Evolutionary conservation across 2,329 filamentous ascomycete genomes (phyloP), one percentile per base, ranked within the genome.

Genomic region (Epichloe elymi): DNA sequence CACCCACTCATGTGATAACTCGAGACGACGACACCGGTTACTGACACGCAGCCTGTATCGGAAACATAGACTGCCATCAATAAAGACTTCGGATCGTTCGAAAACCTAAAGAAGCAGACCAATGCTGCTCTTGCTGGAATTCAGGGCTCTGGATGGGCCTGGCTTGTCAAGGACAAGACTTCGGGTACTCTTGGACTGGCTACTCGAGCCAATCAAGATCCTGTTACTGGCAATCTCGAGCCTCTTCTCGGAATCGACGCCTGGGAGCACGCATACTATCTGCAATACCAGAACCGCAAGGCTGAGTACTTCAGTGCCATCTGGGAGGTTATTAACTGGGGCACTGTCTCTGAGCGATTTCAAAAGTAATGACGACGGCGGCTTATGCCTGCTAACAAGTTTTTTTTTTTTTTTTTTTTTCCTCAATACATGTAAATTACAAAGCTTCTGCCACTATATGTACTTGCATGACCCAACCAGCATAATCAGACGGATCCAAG

Each of bases 281-380:
- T 95, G 55, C 88, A 95, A 74, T 95, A 95, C 74, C 80, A 95
- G 80, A 95, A 95, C 78, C 84, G 88, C 70, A 95, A 95, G 82
- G 89, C 85, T 52, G 89, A 95, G 74, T 95, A 95, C 77, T 95
- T 95, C 71, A 79, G 79, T 62, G 88, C 88, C 53, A 85, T 95
- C 67, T 95, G 90, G 90, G 87, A 95, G 60, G 89, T 95, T 47
- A 75, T 95, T 69, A 95, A 95, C 82, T 96, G 90, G 90, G 88
- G 89, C 79, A 80, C 85, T 35, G 90, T 88, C 43, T 83, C 86
- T 67, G 81, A 83, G 75, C 80, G 88, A 57, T 88, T 88, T 64
- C 71, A 72, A 59, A 72, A 74, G 56, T 68, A 74, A 66, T 57
- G 23, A 33, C n/a, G 45, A 40, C 7, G 35, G 19, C 26, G 23